Evolutionary conservation across 768 basidiomycete species (phyloP), one percentile per base, ranked within the genome.

Genomic region (Rhodotorula kratochvilovae): DNA sequence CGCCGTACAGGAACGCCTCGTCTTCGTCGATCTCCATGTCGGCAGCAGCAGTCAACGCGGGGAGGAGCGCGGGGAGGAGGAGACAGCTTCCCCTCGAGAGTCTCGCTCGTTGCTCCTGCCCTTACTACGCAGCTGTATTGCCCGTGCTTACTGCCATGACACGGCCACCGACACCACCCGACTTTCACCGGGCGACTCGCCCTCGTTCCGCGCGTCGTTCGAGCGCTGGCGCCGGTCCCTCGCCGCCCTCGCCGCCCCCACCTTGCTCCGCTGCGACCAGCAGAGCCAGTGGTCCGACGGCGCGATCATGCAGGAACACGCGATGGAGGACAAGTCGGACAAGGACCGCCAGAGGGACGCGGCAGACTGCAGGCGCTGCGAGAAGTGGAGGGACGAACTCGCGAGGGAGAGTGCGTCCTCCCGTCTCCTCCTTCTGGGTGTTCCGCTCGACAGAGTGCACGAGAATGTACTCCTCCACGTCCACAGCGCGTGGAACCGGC

Each of bases 361-460:
- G 10, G 55, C 55, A 7, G 72, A 74, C 21, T 75, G 73, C 63
- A 64, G 51, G 31, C 65, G 71, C 21, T 92, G 90, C 79, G 88
- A 91, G 79, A 84, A 86, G 81, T 87, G 84, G 82, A 90, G 90
- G 79, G 80, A 81, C 50, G 86, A 87, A 63, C 80, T 91, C 50
- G 85, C 90, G 83, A 82, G 86, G 66, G 85, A 84, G 78, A 90
- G 90, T 90, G 71, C 73, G 89, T 84, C 43, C 3, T 23, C 8
- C 35, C 55, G 3, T 4, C 27, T 21, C 51, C 21, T 23, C 31
- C 21, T 23, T 48, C 62, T 21, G 2, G 17, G 12, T 5, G 25
- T n/a, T 39, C 19, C 5, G 3, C 31, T 12, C 55, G 25, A 21
- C 31, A 35, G 35, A 35, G 25, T 11, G 2, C 11, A 25, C 19